Evolutionary conservation across 257 asterid genomes (phyloP).

Genomic region (Nicotiana undulata): DNA sequence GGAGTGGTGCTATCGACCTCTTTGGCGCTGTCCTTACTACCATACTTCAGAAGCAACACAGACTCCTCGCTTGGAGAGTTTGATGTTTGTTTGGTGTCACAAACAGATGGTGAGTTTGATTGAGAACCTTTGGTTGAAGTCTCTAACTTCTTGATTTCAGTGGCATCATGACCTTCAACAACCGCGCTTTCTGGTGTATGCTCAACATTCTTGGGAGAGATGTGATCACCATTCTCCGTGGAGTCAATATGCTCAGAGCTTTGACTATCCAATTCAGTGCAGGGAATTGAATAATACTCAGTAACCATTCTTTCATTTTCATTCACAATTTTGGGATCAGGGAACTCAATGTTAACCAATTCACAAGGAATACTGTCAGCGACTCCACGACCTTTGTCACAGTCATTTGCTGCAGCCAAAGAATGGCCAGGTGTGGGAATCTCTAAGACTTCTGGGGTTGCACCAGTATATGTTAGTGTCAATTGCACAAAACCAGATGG

Average conservation of each 20-base stretch:
- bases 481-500: conserved; percentile 93
- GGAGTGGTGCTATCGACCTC: conserved; percentile 38
- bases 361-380: conserved; percentile 32
- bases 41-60: conserved; percentile 32
- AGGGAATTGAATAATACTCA: conserved; percentile 67
- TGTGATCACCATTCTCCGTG: conserved; percentile 48
- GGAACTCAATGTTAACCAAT: conserved; percentile 78
- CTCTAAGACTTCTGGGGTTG: conserved; percentile 61
- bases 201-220: conserved; percentile 29
- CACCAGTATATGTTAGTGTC: conserved; percentile 55
- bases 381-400: conserved; percentile 22
- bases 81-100: conserved; percentile 34
- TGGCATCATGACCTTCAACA: conserved; percentile 5
- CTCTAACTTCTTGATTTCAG: conserved; percentile 28
- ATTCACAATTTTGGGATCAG: conserved; percentile 67
- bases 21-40: conserved; percentile 21
- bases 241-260: conserved; percentile 46
- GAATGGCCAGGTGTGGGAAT: conserved; percentile 35
- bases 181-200: conserved; percentile 23
- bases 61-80: conserved; percentile 34
- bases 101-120: conserved; percentile 13
- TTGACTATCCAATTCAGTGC: conserved; percentile 47
- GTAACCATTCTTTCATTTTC: conserved; percentile 85
- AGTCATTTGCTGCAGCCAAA: conserved; percentile 24
- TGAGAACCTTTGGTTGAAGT: no score